Evolutionary conservation across 1,139 yeast genomes (phyloP).

Genomic region (Diutina siamensis): DNA sequence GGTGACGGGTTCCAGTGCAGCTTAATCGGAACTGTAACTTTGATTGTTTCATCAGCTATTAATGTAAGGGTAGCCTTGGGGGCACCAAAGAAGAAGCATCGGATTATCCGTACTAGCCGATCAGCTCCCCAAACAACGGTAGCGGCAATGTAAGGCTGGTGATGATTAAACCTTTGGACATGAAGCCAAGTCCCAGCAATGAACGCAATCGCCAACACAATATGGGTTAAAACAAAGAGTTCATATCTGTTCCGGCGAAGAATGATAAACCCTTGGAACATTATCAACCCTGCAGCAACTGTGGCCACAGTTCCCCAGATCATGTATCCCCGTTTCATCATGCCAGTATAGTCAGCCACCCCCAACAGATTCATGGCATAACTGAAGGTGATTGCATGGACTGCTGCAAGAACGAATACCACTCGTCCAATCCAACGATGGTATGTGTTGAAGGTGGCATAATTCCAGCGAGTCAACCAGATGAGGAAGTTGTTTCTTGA

Average conservation of each 20-base stretch:
- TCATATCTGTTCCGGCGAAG: slow-evolving; percentile 55
- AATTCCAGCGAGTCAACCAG: background rate
- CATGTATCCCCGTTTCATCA: background rate
- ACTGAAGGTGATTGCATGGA: background rate
- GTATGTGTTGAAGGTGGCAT: background rate
- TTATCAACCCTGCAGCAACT: background rate
- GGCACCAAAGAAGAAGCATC: background rate
- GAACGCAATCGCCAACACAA: slow-evolving; percentile 44
- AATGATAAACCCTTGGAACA: slow-evolving; percentile 14
- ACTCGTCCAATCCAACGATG: slow-evolving; percentile 1
- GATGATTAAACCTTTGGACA: slow-evolving; percentile 12
- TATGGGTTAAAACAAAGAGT: slow-evolving; percentile 46
- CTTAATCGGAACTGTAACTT: background rate
- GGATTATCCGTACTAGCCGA: background rate
- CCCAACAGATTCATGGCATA: background rate
- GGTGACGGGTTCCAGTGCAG: slow-evolving; percentile 28
- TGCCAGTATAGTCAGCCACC: background rate
- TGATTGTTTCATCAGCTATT: background rate
- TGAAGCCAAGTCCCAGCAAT: slow-evolving; percentile 54
- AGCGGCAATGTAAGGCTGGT: background rate
- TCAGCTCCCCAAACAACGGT: background rate
- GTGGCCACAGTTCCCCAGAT: background rate
- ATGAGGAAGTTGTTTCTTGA: background rate
- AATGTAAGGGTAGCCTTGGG: background rate
- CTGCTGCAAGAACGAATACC: background rate